Evolutionary conservation across 2,329 filamentous ascomycete species (phyloP), one percentile per base, ranked within the genome.

Genomic region (Nakataea oryzae): DNA sequence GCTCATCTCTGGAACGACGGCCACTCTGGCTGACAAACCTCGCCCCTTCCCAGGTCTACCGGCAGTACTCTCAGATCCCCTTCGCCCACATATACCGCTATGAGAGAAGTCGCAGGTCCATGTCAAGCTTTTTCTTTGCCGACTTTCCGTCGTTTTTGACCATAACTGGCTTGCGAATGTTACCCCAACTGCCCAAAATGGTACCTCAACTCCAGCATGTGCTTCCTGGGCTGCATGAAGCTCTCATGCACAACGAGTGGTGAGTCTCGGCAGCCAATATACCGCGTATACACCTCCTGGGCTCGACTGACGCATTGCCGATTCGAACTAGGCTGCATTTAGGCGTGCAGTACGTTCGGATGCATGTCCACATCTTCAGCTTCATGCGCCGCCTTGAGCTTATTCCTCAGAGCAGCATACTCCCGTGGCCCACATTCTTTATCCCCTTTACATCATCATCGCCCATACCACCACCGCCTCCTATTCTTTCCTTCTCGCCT

Each of bases 381-480:
- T 78, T 79, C 27, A 70, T 85, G 57, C 82, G 85, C 65, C 75
- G 80, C 58, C 71, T 82, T 9, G 79, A 78, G 8, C 70, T 86
- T 17, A 71, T 80, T 56, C 71, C 80, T 0, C 69, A 72, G 14
- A 73, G 66, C 14, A 72, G 71, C 9, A 72, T 70, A 70, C 70
- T 85, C 3, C 83, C 83, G 0, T 70, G 68, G 9, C 72, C 73
- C 50, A 73, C 70, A 6, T 86, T 79, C 69, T 85, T 85, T 65
- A 67, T 86, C 24, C 83, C 83, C 0, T 85, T 84, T 58, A 79
- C 80, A 14, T 67, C 72, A 9, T 71, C 76, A 14, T 85, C 82
- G 0, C 81, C 81, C 0, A 78, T 84, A 30, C 69, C 74, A 1
- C 70, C 78, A 0, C 81, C 81, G 2, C 76, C 78, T 2, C 70